phyloP scores from a whole-genome alignment of 1,139 yeast genomes.

The Taphrina deformans region DNA sequence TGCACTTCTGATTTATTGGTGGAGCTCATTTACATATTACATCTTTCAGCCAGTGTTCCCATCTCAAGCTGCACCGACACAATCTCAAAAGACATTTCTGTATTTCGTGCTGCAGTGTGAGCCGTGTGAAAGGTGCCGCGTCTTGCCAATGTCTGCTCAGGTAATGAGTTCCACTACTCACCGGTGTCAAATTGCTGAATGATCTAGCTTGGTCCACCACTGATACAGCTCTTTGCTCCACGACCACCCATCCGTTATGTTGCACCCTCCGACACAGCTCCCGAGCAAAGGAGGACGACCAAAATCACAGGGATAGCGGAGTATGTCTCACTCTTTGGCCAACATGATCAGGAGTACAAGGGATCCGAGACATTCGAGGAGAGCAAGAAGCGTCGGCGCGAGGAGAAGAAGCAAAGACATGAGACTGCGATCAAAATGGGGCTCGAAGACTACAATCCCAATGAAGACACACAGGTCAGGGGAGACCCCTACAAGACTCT shows the following conservation, averaged over 20 bases:
- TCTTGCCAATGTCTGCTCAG: conserved; percentile 30
- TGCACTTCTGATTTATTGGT: no score
- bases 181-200: no score
- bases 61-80: neutral
- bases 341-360: conserved; percentile 46
- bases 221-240: conserved; percentile 57
- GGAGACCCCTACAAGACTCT: conserved; percentile 80
- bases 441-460: conserved; percentile 52
- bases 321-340: conserved; percentile 47
- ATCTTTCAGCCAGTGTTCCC: neutral
- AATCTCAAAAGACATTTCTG: neutral
- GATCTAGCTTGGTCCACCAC: conserved; percentile 52
- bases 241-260: conserved; percentile 63
- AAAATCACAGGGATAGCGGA: conserved; percentile 56
- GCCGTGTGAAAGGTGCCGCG: neutral
- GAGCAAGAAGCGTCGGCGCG: conserved; percentile 46
- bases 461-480: conserved; percentile 58
- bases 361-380: conserved; percentile 49
- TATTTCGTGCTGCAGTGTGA: neutral
- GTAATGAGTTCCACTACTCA: no score
- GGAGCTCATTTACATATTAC: neutral
- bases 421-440: conserved; percentile 45
- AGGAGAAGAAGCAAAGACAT: conserved; percentile 44
- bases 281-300: conserved; percentile 54
- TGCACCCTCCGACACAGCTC: conserved; percentile 58